Conservation (phyloP, 176 grass and related monocot genomes). For the Oryza glaberrima region DNA sequence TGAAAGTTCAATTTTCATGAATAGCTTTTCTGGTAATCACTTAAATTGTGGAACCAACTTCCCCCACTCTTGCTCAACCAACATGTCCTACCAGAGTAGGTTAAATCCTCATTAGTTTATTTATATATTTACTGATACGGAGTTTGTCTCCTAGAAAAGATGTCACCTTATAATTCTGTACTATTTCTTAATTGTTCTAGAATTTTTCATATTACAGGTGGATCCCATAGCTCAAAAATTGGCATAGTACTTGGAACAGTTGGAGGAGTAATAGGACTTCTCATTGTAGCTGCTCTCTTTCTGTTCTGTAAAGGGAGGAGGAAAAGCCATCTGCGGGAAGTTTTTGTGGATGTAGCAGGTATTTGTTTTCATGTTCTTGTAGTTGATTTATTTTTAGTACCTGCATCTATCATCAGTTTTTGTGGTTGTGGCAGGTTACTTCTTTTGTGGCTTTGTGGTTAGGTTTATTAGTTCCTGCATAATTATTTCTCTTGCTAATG, state of each 20-base stretch:
- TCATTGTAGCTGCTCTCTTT: slow-evolving; percentile 62
- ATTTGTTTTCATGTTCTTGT: slow-evolving; percentile 23
- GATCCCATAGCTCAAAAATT: slow-evolving; percentile 62
- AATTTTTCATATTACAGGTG: slow-evolving; percentile 54
- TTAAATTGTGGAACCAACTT: slow-evolving; percentile 74
- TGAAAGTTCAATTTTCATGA: slow-evolving; percentile 12
- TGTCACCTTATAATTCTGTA: not conserved
- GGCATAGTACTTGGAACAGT: slow-evolving; percentile 70
- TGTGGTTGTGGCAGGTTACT: not conserved
- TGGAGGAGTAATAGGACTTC: slow-evolving; percentile 64
- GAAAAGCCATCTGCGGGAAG: slow-evolving; percentile 56
- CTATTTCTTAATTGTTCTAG: not conserved
- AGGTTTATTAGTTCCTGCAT: not conserved
- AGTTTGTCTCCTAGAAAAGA: not conserved
- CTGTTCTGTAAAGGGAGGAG: slow-evolving; percentile 61
- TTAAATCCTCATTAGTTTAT: not conserved
- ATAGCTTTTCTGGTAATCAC: slow-evolving; percentile 82
- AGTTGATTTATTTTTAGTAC: not conserved
- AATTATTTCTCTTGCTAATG: slow-evolving; percentile 24
- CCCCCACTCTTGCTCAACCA: slow-evolving; percentile 56
- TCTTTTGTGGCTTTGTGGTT: not conserved
- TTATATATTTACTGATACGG: slow-evolving; percentile 1
- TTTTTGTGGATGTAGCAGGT: slow-evolving; percentile 86
- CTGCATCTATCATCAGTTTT: not conserved
- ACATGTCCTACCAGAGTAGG: slow-evolving; percentile 60